A percentile compares a stretch with the other conserved stretches of the same genome.
These are phyloP conservation scores for Melanomma pulvis-pyrius DNA, from an alignment of 495 filamentous ascomycete species.

Conservation along the genomic window DNA sequence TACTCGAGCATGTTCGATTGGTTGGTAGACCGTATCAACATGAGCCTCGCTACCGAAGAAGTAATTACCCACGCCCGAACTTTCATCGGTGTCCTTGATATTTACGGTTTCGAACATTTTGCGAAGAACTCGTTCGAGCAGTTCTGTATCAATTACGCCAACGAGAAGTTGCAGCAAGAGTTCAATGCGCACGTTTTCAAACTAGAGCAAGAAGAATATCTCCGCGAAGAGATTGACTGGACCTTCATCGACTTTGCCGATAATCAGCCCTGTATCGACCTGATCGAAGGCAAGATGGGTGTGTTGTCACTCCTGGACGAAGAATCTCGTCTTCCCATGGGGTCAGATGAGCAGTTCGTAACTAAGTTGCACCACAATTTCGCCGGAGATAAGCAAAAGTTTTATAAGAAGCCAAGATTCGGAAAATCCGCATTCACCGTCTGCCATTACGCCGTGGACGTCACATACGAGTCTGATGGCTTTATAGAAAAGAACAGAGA, in stretches of 20 bases:
- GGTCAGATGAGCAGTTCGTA: slow-evolving; percentile 95
- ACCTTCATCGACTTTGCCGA: slow-evolving; percentile 99
- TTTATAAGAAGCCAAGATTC: slow-evolving; percentile 97
- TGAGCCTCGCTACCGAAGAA: slow-evolving; percentile 83
- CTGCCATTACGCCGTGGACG: slow-evolving; percentile 97
- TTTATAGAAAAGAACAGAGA: slow-evolving; percentile 99
- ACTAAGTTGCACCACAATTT: slow-evolving; percentile 97
- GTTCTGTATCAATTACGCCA: slow-evolving; percentile 99
- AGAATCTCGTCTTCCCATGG: slow-evolving; percentile 95
- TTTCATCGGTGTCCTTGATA: slow-evolving; percentile 99
- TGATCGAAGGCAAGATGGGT: slow-evolving; percentile 96
- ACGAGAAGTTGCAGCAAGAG: slow-evolving; percentile 98
- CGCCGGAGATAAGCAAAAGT: slow-evolving; percentile 86
- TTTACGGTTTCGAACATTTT: slow-evolving; percentile 99
- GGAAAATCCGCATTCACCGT: slow-evolving; percentile 98
- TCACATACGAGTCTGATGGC: slow-evolving; percentile 99
- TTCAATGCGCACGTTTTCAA: slow-evolving; percentile 99
- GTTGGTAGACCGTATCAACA: slow-evolving; percentile 95
- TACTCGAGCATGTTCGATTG: slow-evolving; percentile 99
- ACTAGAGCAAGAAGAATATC: slow-evolving; percentile 97
- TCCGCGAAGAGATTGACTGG: slow-evolving; percentile 97
- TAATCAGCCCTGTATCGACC: slow-evolving; percentile 98
- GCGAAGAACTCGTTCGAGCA: slow-evolving; percentile 99
- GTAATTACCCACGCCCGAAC: slow-evolving; percentile 78
- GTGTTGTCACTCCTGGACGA: slow-evolving; percentile 92